A percentile compares a stretch with the other conserved stretches of the same genome.
phyloP scores from a whole-genome alignment of 192 early-diverging fungal species.

The Coemansia sp. region DNA sequence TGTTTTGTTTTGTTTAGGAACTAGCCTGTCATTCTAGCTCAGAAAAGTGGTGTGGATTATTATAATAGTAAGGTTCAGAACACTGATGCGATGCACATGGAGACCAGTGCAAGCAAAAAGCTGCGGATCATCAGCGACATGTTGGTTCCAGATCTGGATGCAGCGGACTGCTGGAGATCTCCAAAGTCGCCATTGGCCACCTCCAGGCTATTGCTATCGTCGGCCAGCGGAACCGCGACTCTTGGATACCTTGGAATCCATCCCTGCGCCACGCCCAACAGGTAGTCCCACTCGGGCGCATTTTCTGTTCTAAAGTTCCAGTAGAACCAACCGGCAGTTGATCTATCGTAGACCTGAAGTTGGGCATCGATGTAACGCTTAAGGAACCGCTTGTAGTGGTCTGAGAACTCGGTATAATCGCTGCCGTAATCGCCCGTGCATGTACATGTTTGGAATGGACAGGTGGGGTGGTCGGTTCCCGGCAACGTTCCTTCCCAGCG shows the following conservation, averaged over 20 bases:
- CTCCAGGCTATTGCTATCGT: neutral
- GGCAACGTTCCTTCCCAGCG: constrained; percentile 65
- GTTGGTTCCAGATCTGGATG: neutral
- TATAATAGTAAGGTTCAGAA: no score
- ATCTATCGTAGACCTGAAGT: constrained; percentile 60
- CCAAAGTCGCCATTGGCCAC: neutral
- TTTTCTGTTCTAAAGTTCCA: constrained; percentile 74
- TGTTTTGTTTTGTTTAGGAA: no score
- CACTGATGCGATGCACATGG: neutral
- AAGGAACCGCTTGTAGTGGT: constrained; percentile 60
- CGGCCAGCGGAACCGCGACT: constrained; percentile 15
- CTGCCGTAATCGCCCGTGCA: constrained; percentile 58
- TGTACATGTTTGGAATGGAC: constrained; percentile 53
- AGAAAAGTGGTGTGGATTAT: no score
- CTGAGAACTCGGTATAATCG: constrained; percentile 46
- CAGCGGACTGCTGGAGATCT: neutral
- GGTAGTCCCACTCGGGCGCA: constrained; percentile 72
- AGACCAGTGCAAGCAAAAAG: neutral
- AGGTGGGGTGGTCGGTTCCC: constrained; percentile 32
- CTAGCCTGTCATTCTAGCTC: no score
- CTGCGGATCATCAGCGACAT: neutral
- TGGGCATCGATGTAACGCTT: constrained; percentile 61
- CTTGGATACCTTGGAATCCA: constrained; percentile 63
- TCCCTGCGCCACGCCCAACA: constrained; percentile 64
- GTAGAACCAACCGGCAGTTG: constrained; percentile 64